Base-by-base conservation (phyloP, 805 yeast species). In the Candida khao-thaluensis region DNA sequence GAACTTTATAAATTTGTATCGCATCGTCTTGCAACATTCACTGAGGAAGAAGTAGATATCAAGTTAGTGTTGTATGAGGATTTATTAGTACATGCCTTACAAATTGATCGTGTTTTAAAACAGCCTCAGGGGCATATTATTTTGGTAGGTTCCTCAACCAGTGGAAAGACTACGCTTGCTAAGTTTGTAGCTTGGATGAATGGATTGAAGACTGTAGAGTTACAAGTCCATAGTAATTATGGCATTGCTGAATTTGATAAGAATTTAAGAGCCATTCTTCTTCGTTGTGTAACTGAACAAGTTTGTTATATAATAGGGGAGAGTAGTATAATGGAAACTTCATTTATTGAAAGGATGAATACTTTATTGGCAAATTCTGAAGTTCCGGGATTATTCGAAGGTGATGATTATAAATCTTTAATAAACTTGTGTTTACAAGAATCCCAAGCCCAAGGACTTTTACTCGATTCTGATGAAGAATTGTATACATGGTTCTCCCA, bases 291-390 rank as follows among this genome's bases (percentile, higher is more conserved):
- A 2, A 59, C 62, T 23, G 82, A 82, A 48, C 74, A 69, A 37
- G 57, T 81, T 0, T 85, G 95, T 47, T 77, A 87, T 40, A 66
- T 90, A 15, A 71, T 91, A 14, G 95, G 88, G 49, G 96, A 91
- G 50, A 79, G 95, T 0, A 77, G 82, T 20, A 77, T 89, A 36
- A 50, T 81, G 29, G 90, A 86, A 23, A 71, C 95, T 0, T 69
- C 93, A 0, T 91, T 90, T 53, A 60, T 91, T 21, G 98, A 91
- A 58, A 67, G 95, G 44, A 88, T 91, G 93, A 91, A 91, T 51
- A 86, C 95, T 0, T 64, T 91, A n/a, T 69, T 91, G 26, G 96
- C 97, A 0, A 91, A 91, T 59, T 85, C 95, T 0, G 97, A 91
- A 52, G 73, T 89, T 26, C 96, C 96, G 1, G 96, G 95, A 3